A percentile compares a stretch with the other conserved stretches of the same genome.
These are phyloP conservation scores for Carex cristatella DNA, from an alignment of 176 grass and related monocot species.

Conservation along the genomic window DNA sequence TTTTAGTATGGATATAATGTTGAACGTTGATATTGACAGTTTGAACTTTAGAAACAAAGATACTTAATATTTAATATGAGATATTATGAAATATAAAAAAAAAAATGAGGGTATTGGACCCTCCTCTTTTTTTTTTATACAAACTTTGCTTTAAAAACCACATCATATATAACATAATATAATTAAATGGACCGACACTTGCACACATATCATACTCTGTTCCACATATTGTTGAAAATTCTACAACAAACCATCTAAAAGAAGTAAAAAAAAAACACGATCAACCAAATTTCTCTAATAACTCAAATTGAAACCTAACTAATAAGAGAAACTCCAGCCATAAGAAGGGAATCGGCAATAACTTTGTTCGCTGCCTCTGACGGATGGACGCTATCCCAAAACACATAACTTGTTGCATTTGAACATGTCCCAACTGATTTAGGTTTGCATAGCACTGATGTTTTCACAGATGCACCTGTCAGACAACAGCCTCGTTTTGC, in stretches of 20 bases:
- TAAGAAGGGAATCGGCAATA: slow-evolving; percentile 43
- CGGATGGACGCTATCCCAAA: slow-evolving; percentile 81
- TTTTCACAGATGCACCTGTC: slow-evolving; percentile 49
- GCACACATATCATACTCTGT: neutral
- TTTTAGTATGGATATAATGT: too few species aligned
- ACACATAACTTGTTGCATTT: slow-evolving; percentile 62
- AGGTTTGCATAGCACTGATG: slow-evolving; percentile 52
- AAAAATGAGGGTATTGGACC: too few species aligned
- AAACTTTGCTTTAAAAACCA: neutral
- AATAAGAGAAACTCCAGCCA: slow-evolving; percentile 34
- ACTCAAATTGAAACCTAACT: neutral
- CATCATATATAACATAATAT: neutral
- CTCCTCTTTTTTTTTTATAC: neutral
- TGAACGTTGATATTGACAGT: too few species aligned
- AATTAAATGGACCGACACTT: neutral
- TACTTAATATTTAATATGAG: too few species aligned
- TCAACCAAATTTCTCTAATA: neutral
- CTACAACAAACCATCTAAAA: neutral
- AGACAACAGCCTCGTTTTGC: slow-evolving; percentile 51
- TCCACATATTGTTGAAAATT: neutral
- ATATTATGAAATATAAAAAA: too few species aligned
- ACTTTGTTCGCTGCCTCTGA: slow-evolving; percentile 52
- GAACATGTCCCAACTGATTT: slow-evolving; percentile 29
- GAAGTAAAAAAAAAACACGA: neutral
- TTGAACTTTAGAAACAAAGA: too few species aligned